Base-by-base conservation (phyloP, 805 yeast genomes). In the Wickerhamomyces chaumierensis region DNA sequence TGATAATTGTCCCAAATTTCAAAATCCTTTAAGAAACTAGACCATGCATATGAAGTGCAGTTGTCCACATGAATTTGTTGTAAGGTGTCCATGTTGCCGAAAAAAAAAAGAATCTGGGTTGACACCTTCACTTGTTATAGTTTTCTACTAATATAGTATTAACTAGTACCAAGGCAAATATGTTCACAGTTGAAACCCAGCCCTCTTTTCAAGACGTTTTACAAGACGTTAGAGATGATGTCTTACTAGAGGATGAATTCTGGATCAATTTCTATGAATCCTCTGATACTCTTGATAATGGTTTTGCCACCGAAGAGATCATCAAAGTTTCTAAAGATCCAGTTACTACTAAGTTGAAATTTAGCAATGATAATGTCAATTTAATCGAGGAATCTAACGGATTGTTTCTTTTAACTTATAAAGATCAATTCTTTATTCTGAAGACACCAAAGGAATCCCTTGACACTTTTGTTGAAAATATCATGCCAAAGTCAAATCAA, bases 141-240 rank as follows among this genome's bases (percentile, higher is more conserved):
- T n/a, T n/a, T n/a, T n/a, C n/a, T n/a, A n/a, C n/a, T n/a, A n/a
- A n/a, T n/a, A n/a, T n/a, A n/a, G n/a, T 21, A 9, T 21, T 21
- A 21, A 9, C 9, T 21, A 21, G 9, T 21, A 9, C 23, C 23
- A 7, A 6, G 9, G 9, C 23, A 6, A 25, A 9, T 4, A 42
- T 48, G 48, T 21, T 23, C 5, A 35, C 42, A n/a, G 57, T 47
- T 3, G 43, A 40, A 15, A 31, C 72, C 3, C 80, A 75, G 52
- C 58, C 66, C 4, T 53, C 67, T 7, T 69, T 72, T 40, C 48
- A 51, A 19, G 73, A 67, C 2, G 70, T 65, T 7, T 55, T 72
- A 14, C 35, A 45, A 0, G 77, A 69, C 37, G 65, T 62, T 0
- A 39, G 38, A 16, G 14, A 36, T 0, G 63, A 60, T 0, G 41